Percentiles rank a stretch among this genome's conserved stretches.
Evolutionary conservation across 1,284 basidiomycete genomes (phyloP).

Genomic region (Kalmanozyma brasiliensis): DNA sequence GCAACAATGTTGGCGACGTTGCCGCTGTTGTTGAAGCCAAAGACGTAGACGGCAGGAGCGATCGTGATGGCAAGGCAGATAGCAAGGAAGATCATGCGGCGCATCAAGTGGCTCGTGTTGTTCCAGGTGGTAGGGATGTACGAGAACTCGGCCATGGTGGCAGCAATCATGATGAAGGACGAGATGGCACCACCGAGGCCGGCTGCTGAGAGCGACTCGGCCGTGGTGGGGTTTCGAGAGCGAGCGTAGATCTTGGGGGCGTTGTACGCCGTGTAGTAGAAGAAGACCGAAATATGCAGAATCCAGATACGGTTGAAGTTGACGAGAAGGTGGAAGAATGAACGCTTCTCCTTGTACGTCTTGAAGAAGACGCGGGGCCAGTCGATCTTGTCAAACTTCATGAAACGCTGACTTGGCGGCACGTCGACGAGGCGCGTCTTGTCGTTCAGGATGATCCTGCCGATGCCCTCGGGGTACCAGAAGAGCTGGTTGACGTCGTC

Average conservation of each 20-base stretch:
- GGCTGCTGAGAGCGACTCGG: constrained; percentile 61
- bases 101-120: constrained; percentile 66
- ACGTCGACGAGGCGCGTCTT: constrained; percentile 75
- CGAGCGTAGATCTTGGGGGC: constrained; percentile 84
- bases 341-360: constrained; percentile 67
- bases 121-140: constrained; percentile 68
- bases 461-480: constrained; percentile 99
- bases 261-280: constrained; percentile 75
- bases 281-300: constrained; percentile 66
- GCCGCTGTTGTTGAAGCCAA: constrained; percentile 60
- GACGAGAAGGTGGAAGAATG: constrained; percentile 67
- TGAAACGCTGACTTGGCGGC: constrained; percentile 66
- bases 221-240: constrained; percentile 67
- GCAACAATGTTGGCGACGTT: constrained; percentile 57
- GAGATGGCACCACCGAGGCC: constrained; percentile 67
- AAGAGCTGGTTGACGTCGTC: constrained; percentile 99
- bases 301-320: constrained; percentile 69
- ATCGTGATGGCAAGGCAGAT: constrained; percentile 65
- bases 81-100: constrained; percentile 64
- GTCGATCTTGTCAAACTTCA: constrained; percentile 69
- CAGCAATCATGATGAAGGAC: constrained; percentile 65
- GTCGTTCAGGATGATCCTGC: constrained; percentile 86
- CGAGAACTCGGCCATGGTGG: constrained; percentile 65
- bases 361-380: constrained; percentile 68
- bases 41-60: constrained; percentile 65